Evolutionary conservation across 331 rosid genomes (phyloP), one percentile per base, ranked within the genome.

Genomic region (Ulmus americana): DNA sequence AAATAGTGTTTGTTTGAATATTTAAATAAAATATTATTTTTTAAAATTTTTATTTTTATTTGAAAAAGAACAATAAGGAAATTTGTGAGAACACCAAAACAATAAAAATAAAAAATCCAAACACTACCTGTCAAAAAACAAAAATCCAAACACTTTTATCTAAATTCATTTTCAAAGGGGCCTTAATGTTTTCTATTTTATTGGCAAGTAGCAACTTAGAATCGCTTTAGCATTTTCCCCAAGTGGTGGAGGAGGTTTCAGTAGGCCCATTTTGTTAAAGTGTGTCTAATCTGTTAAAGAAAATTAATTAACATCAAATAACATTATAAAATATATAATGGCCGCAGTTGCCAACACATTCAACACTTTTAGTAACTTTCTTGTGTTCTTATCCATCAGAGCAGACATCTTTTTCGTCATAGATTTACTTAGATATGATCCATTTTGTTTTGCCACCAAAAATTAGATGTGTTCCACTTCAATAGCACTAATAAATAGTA

Each of bases 381-480:
- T 5, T 1, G 11, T 22, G n/a, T 43, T 63, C 52, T 55, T 28
- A 74, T 56, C 75, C 60, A 51, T 62, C 70, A 8, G 55, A 62
- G 55, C 15, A 6, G 70, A 63, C 71, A 75, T 11, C 75, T 69
- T 56, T 64, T 59, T 41, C 10, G 67, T 59, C 63, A 59, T 43
- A 39, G 66, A 74, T 54, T 64, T 55, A 65, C 8, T 55, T 68
- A 48, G 70, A 75, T 75, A 63, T 63, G 70, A 28, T 28, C 35
- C 35, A 2, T 3, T 28, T 28, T 28, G 35, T 28, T 28, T 28
- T 0, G 35, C 0, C 35, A 28, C 42, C 44, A 0, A 1, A 18
- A 8, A 40, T 20, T 42, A 11, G 54, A 44, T 38, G 13, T 43
- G 15, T 55, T 2, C 18, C 2, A 14, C 61, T 42, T 59, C 49